Conservation (phyloP, 2,329 filamentous ascomycete genomes). For the Lecanicillium sp. region DNA sequence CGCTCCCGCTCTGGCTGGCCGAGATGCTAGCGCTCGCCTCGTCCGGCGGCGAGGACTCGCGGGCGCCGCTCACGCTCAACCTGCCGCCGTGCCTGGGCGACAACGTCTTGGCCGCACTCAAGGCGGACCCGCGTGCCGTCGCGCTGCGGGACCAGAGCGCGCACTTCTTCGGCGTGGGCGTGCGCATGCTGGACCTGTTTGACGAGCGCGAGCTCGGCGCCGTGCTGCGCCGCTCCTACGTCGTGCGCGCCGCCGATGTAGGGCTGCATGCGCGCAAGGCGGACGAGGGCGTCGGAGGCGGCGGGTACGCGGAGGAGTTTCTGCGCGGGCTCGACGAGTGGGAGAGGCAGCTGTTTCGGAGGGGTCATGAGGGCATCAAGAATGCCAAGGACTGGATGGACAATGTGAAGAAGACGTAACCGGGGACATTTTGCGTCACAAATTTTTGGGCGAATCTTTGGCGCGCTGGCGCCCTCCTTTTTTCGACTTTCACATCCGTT, state of each 20-base stretch:
- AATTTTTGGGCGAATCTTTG: not conserved
- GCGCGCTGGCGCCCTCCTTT: too few species aligned
- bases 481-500: too few species aligned
- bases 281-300: slow-evolving; percentile 51
- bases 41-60: slow-evolving; percentile 31
- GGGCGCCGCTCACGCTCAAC: slow-evolving; percentile 69
- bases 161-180: slow-evolving; percentile 82
- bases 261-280: slow-evolving; percentile 85
- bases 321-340: slow-evolving; percentile 82
- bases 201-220: slow-evolving; percentile 73
- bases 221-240: slow-evolving; percentile 71
- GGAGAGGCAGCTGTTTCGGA: slow-evolving; percentile 70
- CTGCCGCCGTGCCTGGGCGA: slow-evolving; percentile 70
- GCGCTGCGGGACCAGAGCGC: slow-evolving; percentile 75
- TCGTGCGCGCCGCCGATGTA: slow-evolving; percentile 71
- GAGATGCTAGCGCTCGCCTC: slow-evolving; percentile 80
- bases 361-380: slow-evolving; percentile 67
- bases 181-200: slow-evolving; percentile 81
- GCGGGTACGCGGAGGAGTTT: slow-evolving; percentile 67
- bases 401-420: slow-evolving; percentile 34
- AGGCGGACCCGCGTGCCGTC: slow-evolving; percentile 81
- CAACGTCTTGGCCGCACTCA: slow-evolving; percentile 80
- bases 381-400: slow-evolving; percentile 64
- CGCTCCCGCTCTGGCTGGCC: slow-evolving; percentile 87
- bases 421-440: not conserved